Evolutionary conservation across 169 alveolate species (phyloP), one percentile per base, ranked within the genome.

Genomic region (Plasmodium cynomolgi): DNA sequence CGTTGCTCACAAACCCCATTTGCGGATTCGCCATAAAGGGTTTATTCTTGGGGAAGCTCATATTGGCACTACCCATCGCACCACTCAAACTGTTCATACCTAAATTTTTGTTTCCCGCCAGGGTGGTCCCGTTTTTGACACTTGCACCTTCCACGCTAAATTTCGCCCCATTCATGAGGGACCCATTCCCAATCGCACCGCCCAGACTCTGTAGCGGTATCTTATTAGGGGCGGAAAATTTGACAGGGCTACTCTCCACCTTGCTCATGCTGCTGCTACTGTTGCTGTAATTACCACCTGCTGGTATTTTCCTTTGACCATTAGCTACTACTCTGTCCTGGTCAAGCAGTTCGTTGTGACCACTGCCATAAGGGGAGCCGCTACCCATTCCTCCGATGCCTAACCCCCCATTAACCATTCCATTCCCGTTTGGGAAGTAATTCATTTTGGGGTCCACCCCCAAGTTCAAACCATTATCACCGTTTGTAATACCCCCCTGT

Each of bases 281-380:
- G 50, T 84, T 84, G 39, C 77, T 81, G 47, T 23, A 50, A 26
- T 50, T 84, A 71, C 77, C 77, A 26, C 50, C 68, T 37, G 29
- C 50, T 41, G 47, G 13, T 50, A 84, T 84, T 20, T 84, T 54
- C 37, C 83, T 54, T 71, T 84, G 83, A n/a, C 33, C 83, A 37
- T 20, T 23, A 71, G 34, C 2, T 62, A 20, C 3, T 34, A 23
- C 50, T 71, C 29, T 68, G 3, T 84, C 58, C 17, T 71, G 47
- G n/a, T 84, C 83, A 31, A 9, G 2, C 17, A n/a, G 41, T 29
- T 84, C 92, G 74, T 84, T 84, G 29, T 39, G 47, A 0, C 17
- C 29, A 23, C 23, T 71, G 3, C 68, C n/a, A 1, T 58, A 11
- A 0, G 33, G 1, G 6, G 73, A 17, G 20, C 26, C 11, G 17